Conservation (phyloP, 2,329 filamentous ascomycete genomes). For the Macroventuria anomochaeta region DNA sequence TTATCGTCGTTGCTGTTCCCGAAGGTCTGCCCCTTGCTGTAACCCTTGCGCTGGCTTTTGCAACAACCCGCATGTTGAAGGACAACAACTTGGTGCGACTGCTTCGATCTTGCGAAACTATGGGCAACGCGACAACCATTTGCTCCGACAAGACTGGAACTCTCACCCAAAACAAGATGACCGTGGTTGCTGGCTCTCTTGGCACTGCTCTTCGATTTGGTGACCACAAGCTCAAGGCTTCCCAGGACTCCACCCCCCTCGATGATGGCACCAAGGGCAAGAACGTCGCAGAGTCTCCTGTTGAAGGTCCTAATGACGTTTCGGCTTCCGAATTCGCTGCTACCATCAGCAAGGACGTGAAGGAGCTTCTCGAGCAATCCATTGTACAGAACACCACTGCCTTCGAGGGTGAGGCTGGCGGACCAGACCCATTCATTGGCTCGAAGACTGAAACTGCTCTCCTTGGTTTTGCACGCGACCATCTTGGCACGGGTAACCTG, state of each 20-base stretch:
- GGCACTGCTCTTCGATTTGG: slow-evolving; percentile 65
- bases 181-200: slow-evolving; percentile 74
- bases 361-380: slow-evolving; percentile 65
- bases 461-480: slow-evolving; percentile 70
- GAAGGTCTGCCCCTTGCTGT: slow-evolving; percentile 72
- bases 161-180: slow-evolving; percentile 55
- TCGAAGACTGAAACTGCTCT: slow-evolving; percentile 81
- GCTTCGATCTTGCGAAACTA: slow-evolving; percentile 71
- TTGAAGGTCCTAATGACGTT: slow-evolving; percentile 55
- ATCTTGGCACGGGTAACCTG: slow-evolving; percentile 68
- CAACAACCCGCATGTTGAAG: slow-evolving; percentile 71
- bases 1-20: slow-evolving; percentile 72
- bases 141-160: slow-evolving; percentile 69
- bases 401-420: slow-evolving; percentile 52
- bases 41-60: slow-evolving; percentile 71
- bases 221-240: slow-evolving; percentile 48
- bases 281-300: slow-evolving; percentile 38
- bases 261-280: slow-evolving; percentile 46
- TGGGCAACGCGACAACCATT: slow-evolving; percentile 76
- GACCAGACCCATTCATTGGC: slow-evolving; percentile 66
- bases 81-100: slow-evolving; percentile 75
- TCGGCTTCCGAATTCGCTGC: slow-evolving; percentile 62
- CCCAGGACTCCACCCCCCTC: slow-evolving; percentile 20
- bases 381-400: slow-evolving; percentile 50
- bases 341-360: slow-evolving; percentile 60